Base-by-base conservation (phyloP, 306 rosid genomes). In the Cucurbita maxima region DNA sequence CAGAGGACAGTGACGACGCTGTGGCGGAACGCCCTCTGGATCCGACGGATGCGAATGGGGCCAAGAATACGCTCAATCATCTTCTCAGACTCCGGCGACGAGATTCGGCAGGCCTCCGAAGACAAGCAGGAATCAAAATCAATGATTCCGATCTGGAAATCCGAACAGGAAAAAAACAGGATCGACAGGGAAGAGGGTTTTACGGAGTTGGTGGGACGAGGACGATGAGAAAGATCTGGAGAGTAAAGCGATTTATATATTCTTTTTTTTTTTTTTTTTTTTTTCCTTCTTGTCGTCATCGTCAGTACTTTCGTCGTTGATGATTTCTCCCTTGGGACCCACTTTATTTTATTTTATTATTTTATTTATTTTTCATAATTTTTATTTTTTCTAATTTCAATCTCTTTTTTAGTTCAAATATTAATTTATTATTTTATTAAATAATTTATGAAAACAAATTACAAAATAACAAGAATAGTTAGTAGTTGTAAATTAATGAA, bases 11-110 rank as follows among this genome's bases (percentile, higher is more conserved):
- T 77, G 62, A 90, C 82, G 78, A 79, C 84, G 79, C 90, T 84
- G 66, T 85, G 89, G 25, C 86, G 86, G 47, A 82, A 25, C 25
- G 84, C 81, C 75, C 96, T 71, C 43, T 92, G 89, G 80, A 90
- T 82, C 88, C 89, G 98, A 52, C 95, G 96, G 82, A 81, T 75
- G 6, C 95, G 90, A 77, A 88, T 89, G 18, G 76, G 44, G 20
- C 96, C 96, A 1, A 86, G 37, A 51, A 76, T 82, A 22, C 89
- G 88, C 8, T 83, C 89, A 76, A 92, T 85, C 95, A 88, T 85
- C 71, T 58, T 82, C 44, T 25, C 72, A 50, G 37, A 38, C 36
- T 30, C 51, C 70, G 38, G 60, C 78, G 74, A 83, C 84, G 72
- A 64, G 72, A 76, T 57, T 50, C 48, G 61, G 44, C 67, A 68